Evolutionary conservation across 1,284 basidiomycete genomes (phyloP).

Genomic region (Somion occarium): DNA sequence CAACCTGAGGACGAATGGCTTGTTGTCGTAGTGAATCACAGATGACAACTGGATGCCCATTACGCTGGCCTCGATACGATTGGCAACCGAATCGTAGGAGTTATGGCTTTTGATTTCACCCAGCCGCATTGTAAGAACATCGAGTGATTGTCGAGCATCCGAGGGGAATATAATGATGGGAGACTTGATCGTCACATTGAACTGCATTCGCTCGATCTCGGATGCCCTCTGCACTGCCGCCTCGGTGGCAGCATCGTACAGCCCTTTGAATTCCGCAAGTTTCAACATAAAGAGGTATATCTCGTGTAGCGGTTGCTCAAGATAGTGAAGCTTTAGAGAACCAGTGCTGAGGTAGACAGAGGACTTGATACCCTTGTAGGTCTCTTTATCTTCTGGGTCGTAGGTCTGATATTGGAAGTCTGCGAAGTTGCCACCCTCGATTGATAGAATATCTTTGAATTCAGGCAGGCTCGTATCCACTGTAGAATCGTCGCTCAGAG

Average conservation of each 20-base stretch:
- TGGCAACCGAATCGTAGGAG: constrained; percentile 57
- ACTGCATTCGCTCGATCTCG: constrained; percentile 88
- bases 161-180: constrained; percentile 92
- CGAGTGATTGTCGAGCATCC: constrained; percentile 57
- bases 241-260: constrained; percentile 94
- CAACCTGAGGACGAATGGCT: constrained; percentile 68
- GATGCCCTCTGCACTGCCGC: constrained; percentile 91
- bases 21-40: constrained; percentile 47
- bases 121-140: constrained; percentile 78
- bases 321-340: constrained; percentile 87
- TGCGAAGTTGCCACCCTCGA: constrained; percentile 94
- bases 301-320: constrained; percentile 84
- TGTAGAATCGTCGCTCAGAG: constrained; percentile 76
- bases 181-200: constrained; percentile 86
- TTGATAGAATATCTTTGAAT: constrained; percentile 89
- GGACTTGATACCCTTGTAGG: constrained; percentile 84
- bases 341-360: constrained; percentile 84
- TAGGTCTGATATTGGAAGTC: constrained; percentile 96
- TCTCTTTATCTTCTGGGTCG: constrained; percentile 58
- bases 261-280: constrained; percentile 86
- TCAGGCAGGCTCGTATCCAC: constrained; percentile 51
- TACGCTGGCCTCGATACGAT: constrained; percentile 75
- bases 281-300: constrained; percentile 85
- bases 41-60: constrained; percentile 85
- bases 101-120: constrained; percentile 91